These are phyloP conservation scores for Telopea speciosissima DNA, from an alignment of 177 flowering plant genomes.

Conservation along the genomic window DNA sequence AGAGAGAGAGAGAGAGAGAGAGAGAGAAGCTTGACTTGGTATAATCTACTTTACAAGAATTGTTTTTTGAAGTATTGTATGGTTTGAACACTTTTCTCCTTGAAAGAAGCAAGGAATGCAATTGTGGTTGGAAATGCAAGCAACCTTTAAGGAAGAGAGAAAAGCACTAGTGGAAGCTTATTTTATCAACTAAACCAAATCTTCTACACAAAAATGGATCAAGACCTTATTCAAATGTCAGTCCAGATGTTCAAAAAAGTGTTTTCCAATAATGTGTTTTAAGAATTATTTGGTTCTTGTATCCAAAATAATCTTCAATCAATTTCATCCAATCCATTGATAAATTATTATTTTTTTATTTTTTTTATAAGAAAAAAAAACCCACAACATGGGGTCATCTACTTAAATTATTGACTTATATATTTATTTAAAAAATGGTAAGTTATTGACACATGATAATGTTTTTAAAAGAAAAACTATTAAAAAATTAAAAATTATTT, in stretches of 20 bases:
- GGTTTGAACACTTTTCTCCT: neutral
- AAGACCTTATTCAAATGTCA: neutral
- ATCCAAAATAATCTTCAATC: neutral
- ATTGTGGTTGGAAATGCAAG: constrained; percentile 1
- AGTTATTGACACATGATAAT: neutral
- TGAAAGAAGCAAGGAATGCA: neutral
- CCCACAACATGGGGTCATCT: neutral
- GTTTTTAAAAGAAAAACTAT: too few relatives aligned
- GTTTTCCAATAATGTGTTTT: too few relatives aligned
- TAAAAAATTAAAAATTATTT: too few relatives aligned
- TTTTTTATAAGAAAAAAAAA: too few relatives aligned
- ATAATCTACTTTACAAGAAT: neutral
- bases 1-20: neutral
- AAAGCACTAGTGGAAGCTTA: neutral
- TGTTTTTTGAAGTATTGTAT: neutral
- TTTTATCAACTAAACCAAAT: neutral
- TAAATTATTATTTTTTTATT: too few relatives aligned
- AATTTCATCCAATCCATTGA: neutral
- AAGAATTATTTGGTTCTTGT: neutral
- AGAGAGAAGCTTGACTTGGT: constrained; percentile 2
- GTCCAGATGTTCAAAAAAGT: neutral
- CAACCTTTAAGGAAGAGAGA: neutral
- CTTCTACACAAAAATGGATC: neutral
- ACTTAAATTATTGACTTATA: too few relatives aligned
- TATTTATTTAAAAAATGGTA: too few relatives aligned